A percentile compares a stretch with the other conserved stretches of the same genome.
Conservation (phyloP, 106 monocot species). For the Dendrobium catenatum region DNA sequence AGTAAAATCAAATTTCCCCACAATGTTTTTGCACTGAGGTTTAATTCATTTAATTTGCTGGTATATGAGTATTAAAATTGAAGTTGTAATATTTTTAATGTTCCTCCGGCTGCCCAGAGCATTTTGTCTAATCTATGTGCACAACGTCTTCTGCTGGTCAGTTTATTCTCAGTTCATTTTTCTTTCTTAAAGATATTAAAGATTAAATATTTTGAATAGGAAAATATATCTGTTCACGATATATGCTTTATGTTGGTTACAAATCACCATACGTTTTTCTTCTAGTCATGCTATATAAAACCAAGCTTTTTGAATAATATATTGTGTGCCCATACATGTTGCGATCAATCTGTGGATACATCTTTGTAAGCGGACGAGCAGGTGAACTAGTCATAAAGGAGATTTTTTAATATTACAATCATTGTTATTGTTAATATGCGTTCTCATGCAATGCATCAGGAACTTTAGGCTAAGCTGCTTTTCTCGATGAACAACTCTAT, state of each 20-base stretch:
- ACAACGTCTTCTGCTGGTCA: neutral
- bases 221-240: neutral
- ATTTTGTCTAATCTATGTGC: neutral
- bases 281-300: neutral
- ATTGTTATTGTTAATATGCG: neutral
- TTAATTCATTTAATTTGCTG: neutral
- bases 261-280: neutral
- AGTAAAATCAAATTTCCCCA: neutral
- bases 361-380: neutral
- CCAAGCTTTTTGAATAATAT: neutral
- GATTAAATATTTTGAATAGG: neutral
- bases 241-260: neutral
- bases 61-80: too few species aligned
- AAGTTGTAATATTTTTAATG: too few species aligned
- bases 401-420: neutral
- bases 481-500: neutral
- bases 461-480: neutral
- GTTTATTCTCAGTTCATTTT: neutral
- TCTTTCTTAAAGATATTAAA: neutral
- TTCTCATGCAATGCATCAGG: neutral
- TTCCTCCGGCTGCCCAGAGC: neutral
- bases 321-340: neutral
- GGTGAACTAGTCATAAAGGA: neutral
- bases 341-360: neutral
- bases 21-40: neutral